Evolutionary conservation across 768 basidiomycete species (phyloP), one percentile per base, ranked within the genome.

Genomic region (Gloeopeniophorella convolvens): DNA sequence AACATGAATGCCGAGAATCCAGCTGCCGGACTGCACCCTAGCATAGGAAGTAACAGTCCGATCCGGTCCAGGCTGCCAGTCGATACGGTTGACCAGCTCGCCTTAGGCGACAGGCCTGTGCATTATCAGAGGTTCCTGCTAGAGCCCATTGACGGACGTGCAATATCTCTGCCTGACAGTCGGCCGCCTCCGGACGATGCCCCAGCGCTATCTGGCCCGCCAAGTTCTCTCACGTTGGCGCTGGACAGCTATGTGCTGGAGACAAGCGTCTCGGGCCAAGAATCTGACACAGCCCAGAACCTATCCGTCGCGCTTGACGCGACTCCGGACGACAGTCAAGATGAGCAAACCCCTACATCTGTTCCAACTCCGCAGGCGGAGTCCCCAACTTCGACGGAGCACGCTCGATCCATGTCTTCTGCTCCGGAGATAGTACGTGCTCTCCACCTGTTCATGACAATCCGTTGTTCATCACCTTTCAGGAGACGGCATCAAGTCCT

Each of bases 181-280:
- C 46, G 44, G 35, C n/a, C 35, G 13, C 48, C 39, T n/a, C n/a
- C n/a, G n/a, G n/a, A n/a, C n/a, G n/a, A n/a, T n/a, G n/a, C n/a
- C n/a, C n/a, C n/a, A n/a, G n/a, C n/a, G n/a, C n/a, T n/a, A n/a
- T n/a, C n/a, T n/a, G n/a, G n/a, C n/a, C n/a, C n/a, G n/a, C n/a
- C n/a, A n/a, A n/a, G n/a, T n/a, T n/a, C n/a, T n/a, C n/a, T n/a
- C n/a, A n/a, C n/a, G n/a, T n/a, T n/a, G n/a, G n/a, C n/a, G n/a
- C n/a, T n/a, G n/a, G n/a, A n/a, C n/a, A n/a, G n/a, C n/a, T 15
- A 36, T 44, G 20, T 48, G 36, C 12, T 32, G n/a, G n/a, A n/a
- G n/a, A n/a, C n/a, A n/a, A n/a, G n/a, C n/a, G n/a, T 48, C 16
- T 54, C 52, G 36, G 52, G 52, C 36, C 48, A 45, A 33, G 52